These are phyloP conservation scores for Wolfiporia cocos DNA, from an alignment of 1,284 basidiomycete species.

Conservation along the genomic window DNA sequence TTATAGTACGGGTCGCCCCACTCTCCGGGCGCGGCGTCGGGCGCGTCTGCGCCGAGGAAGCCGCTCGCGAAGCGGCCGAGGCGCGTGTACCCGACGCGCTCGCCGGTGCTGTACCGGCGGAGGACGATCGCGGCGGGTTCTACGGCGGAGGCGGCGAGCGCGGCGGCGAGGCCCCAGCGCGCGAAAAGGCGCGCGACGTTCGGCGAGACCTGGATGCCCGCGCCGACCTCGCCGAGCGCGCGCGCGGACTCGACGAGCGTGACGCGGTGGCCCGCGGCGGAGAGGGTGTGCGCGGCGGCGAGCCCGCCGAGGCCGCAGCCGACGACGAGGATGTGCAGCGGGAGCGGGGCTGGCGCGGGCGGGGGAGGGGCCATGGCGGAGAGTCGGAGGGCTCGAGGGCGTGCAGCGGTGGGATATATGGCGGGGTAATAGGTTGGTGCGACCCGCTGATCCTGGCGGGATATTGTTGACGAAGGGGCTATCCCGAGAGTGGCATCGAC, in stretches of 20 bases:
- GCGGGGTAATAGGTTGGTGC: too few relatives aligned
- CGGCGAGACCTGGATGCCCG: conserved; percentile 46
- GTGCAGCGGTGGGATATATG: too few relatives aligned
- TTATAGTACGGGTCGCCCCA: too few relatives aligned
- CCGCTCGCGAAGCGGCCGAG: conserved; percentile 33
- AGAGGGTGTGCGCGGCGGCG: conserved; percentile 37
- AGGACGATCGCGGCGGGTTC: conserved; percentile 37
- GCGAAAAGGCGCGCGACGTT: conserved; percentile 35
- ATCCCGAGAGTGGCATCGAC: too few relatives aligned
- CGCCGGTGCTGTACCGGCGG: conserved; percentile 34
- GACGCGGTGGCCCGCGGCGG: conserved; percentile 38
- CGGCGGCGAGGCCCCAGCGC: conserved; percentile 35
- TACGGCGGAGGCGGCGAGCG: conserved; percentile 32
- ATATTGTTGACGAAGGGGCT: too few relatives aligned
- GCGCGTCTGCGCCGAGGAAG: too few relatives aligned
- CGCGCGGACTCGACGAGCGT: conserved; percentile 39
- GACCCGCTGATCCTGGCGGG: too few relatives aligned
- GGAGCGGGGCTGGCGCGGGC: conserved; percentile 27
- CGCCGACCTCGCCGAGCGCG: conserved; percentile 40
- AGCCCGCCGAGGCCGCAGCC: conserved; percentile 45
- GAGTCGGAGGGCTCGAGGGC: too few relatives aligned
- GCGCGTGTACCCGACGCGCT: conserved; percentile 36
- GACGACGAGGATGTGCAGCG: conserved; percentile 38
- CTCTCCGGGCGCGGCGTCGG: conserved; percentile 38
- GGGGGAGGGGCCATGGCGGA: too few relatives aligned